Conservation (phyloP, 768 basidiomycete genomes). For the Tubosaeta sp. region DNA sequence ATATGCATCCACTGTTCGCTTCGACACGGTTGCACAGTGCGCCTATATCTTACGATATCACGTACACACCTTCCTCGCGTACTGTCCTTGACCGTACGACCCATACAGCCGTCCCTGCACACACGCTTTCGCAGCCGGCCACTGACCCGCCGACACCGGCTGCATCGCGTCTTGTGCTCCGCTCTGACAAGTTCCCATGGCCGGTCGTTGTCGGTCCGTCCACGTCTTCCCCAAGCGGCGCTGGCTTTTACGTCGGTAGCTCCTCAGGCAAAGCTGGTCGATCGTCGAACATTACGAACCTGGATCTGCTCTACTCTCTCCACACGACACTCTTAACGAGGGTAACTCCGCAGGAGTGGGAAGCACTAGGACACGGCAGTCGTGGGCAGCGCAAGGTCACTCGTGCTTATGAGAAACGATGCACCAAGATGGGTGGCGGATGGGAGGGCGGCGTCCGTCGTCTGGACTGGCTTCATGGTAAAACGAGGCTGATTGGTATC, state of each 20-base stretch:
- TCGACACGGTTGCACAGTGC: conserved; percentile 51
- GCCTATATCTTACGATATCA: conserved; percentile 59
- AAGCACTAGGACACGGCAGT: conserved; percentile 50
- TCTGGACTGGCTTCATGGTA: conserved; percentile 62
- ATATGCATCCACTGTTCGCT: conserved; percentile 64
- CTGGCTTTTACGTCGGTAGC: conserved; percentile 25
- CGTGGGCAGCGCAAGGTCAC: conserved; percentile 55
- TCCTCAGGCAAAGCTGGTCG: conserved; percentile 18
- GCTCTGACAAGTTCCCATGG: conserved; percentile 60
- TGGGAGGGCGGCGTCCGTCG: conserved; percentile 69
- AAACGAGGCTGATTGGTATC: conserved; percentile 56
- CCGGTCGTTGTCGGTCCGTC: conserved; percentile 45
- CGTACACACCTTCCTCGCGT: conserved; percentile 51
- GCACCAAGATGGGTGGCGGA: conserved; percentile 57
- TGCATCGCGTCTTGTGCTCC: conserved; percentile 47
- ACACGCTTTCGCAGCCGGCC: conserved; percentile 57
- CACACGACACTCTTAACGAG: conserved; percentile 51
- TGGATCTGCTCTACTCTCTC: conserved; percentile 59
- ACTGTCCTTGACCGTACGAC: conserved; percentile 55
- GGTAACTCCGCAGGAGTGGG: conserved; percentile 66
- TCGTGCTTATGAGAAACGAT: conserved; percentile 59
- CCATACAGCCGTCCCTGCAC: conserved; percentile 48
- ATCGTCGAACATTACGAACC: conserved; percentile 46
- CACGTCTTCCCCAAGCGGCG: conserved; percentile 23
- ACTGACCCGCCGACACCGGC: conserved; percentile 53